Evolutionary conservation across 441 rosid genomes (phyloP), one percentile per base, ranked within the genome.

Genomic region (Populus hybrid): DNA sequence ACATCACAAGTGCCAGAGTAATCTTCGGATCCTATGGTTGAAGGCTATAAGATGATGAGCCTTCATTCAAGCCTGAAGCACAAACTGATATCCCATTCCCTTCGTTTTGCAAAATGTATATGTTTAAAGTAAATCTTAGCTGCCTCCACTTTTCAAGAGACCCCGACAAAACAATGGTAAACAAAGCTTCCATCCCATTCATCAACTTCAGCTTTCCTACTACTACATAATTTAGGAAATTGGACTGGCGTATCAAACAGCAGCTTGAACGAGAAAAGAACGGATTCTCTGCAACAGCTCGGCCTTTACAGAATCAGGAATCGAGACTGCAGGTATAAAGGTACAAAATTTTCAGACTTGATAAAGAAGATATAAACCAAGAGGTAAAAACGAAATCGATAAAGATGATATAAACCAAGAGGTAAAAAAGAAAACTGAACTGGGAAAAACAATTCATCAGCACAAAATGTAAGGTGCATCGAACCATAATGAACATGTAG

Each of bases 231-330:
- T 38, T 8, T 26, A 4, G 30, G 63, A 65, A 46, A 70, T 64
- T 36, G 28, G 11, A 63, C 72, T 50, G 71, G 74, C 7, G 16
- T 46, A 63, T 71, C 81, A 90, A 73, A 85, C 83, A 75, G 88
- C 82, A 40, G 88, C 78, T 26, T 89, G 86, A 57, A 78, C 75
- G 30, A 88, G 89, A 78, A 89, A 90, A 8, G 85, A 32, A 9
- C 82, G 88, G 50, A 90, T 88, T 78, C 87, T 85, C 82, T 88
- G 92, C 84, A 90, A 80, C n/a, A 90, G 83, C 79, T 90, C 94
- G 1, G 92, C 91, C 79, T 90, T 90, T 66, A 90, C 64, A 11
- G 88, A 75, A 79, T 87, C 91, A 3, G 92, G 94, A 65, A 90
- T 73, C 5, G 89, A 89, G 36, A 90, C 94, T 90, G 83, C 89